Evolutionary conservation across 176 grass and related monocot species (phyloP).

Genomic region (Eleusine coracana): DNA sequence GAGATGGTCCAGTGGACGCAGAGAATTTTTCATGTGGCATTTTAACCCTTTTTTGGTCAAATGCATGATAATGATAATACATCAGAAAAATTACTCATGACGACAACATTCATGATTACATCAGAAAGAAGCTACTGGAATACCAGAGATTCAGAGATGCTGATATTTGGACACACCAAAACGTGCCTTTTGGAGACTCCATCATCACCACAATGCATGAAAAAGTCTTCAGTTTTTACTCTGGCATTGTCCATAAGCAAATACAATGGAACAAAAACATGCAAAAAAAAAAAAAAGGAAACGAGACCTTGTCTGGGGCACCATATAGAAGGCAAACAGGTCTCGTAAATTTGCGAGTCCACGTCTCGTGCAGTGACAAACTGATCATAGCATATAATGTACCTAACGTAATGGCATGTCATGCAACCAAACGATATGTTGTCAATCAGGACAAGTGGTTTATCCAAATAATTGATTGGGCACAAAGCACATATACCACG

Average conservation of each 20-base stretch:
- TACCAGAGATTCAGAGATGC: neutral
- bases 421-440: neutral
- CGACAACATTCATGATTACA: neutral
- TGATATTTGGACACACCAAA: neutral
- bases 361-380: neutral
- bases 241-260: neutral
- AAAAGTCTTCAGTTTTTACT: neutral
- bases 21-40: conserved; percentile 27
- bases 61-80: neutral
- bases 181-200: neutral
- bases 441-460: neutral
- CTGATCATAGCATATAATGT: neutral
- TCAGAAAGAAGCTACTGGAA: neutral
- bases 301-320: too few relatives aligned
- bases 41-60: conserved; percentile 34
- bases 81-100: neutral
- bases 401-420: neutral
- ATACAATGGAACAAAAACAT: neutral
- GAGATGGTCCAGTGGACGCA: neutral
- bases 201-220: neutral
- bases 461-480: neutral
- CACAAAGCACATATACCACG: neutral
- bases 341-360: neutral
- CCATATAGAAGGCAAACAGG: neutral
- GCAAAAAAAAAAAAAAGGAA: too few relatives aligned